These are phyloP conservation scores for Salvia splendens DNA, from an alignment of 257 asterid species.

Conservation along the genomic window DNA sequence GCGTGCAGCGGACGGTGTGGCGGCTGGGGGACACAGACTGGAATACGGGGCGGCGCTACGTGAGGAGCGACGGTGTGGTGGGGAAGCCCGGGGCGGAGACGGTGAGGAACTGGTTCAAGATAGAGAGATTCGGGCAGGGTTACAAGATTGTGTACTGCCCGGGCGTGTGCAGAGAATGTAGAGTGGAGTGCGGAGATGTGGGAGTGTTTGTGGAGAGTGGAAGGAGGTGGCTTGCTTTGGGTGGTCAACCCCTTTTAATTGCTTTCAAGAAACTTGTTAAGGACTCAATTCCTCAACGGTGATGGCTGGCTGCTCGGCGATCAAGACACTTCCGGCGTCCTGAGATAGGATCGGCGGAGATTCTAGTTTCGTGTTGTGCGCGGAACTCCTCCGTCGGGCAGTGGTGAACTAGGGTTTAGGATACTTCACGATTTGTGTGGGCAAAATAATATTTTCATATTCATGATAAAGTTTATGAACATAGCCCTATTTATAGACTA, in stretches of 20 bases:
- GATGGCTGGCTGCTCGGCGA: too few relatives aligned
- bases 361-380: too few relatives aligned
- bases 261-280: conserved; percentile 42
- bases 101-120: conserved; percentile 54
- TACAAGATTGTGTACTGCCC: conserved; percentile 58
- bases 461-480: too few relatives aligned
- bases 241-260: conserved; percentile 43
- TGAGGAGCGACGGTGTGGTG: conserved; percentile 43
- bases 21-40: conserved; percentile 36
- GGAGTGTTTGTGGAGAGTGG: conserved; percentile 53
- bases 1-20: conserved; percentile 63
- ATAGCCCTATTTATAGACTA: too few relatives aligned
- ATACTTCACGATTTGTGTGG: too few relatives aligned
- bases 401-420: too few relatives aligned
- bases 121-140: conserved; percentile 37
- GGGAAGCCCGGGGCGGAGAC: conserved; percentile 50
- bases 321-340: too few relatives aligned
- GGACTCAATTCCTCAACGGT: too few relatives aligned
- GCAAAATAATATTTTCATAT: too few relatives aligned
- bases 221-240: conserved; percentile 53
- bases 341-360: too few relatives aligned
- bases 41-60: conserved; percentile 42
- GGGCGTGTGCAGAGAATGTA: conserved; percentile 41
- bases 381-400: too few relatives aligned
- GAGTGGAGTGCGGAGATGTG: conserved; percentile 47